Evolutionary conservation across 192 early-diverging fungal species (phyloP).

Genomic region (Podila verticillata): DNA sequence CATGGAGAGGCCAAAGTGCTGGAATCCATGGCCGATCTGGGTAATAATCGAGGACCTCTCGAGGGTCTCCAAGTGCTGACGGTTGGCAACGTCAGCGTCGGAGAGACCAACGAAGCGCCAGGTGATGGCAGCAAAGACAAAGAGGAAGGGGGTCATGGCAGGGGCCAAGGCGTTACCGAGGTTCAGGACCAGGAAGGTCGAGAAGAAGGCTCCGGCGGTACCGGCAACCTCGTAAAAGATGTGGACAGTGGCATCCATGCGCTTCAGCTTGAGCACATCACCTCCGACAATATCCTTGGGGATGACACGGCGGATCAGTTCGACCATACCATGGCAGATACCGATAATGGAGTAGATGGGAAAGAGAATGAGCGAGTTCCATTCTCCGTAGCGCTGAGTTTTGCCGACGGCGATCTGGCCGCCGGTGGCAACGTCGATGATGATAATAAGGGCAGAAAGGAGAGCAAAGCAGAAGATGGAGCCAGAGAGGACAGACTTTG

Average conservation of each 20-base stretch:
- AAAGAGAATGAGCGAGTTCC: slow-evolving; percentile 52
- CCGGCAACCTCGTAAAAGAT: slow-evolving; percentile 69
- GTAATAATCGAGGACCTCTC: slow-evolving; percentile 9
- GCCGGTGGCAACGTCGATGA: slow-evolving; percentile 62
- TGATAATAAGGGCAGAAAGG: slow-evolving; percentile 57
- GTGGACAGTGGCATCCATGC: slow-evolving; percentile 68
- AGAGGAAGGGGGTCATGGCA: slow-evolving; percentile 58
- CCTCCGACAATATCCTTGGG: slow-evolving; percentile 70
- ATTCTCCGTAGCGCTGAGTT: slow-evolving; percentile 38
- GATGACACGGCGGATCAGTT: slow-evolving; percentile 69
- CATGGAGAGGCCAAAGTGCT: slow-evolving; percentile 57
- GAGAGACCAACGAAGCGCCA: slow-evolving; percentile 58
- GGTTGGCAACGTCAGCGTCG: slow-evolving; percentile 16
- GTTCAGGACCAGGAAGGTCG: slow-evolving; percentile 53
- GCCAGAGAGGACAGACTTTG: slow-evolving; percentile 51
- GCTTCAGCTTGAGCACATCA: slow-evolving; percentile 66
- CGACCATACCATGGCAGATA: slow-evolving; percentile 64
- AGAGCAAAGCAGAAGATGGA: slow-evolving; percentile 56
- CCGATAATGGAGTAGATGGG: slow-evolving; percentile 61
- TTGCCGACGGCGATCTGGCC: slow-evolving; percentile 36
- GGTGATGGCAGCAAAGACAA: slow-evolving; percentile 51
- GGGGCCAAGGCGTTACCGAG: slow-evolving; percentile 60
- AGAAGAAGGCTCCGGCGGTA: slow-evolving; percentile 65
- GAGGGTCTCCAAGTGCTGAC: slow-evolving; percentile 6
- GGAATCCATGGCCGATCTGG: slow-evolving; percentile 51